Evolutionary conservation across 306 rosid species (phyloP), one percentile per base, ranked within the genome.

Genomic region (Dalbergia cultrata): DNA sequence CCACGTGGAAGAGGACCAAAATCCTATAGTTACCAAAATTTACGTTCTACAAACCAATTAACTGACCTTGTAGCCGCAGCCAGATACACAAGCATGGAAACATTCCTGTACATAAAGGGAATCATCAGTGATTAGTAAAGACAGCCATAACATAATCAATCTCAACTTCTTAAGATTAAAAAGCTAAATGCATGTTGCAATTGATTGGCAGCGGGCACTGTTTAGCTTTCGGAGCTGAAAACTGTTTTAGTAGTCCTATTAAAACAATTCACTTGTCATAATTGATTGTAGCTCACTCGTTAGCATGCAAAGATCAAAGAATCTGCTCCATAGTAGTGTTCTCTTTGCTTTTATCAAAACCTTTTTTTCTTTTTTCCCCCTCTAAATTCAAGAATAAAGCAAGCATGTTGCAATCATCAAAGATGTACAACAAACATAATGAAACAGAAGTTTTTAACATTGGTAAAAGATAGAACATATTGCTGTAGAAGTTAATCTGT

Each of bases 1-100:
- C 8, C 63, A 52, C 35, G 53, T 16, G 22, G 58, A 77, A 76
- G 72, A 50, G 37, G 64, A 63, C 64, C 65, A 43, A 43, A 37
- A 37, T 37, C 13, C 6, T 47, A 0, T 10, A 67, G 8, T 44
- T 57, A 66, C 35, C 50, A 17, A 58, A 56, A 56, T 16, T 65
- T 9, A 66, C 18, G 44, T 58, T 18, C 22, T 74, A 59, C 53
- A 68, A 72, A 56, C 56, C 76, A 68, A 58, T 26, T 26, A 26
- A 80, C 97, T 80, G 31, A 91, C 97, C 97, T 83, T 93, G 87
- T 72, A 93, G 49, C 92, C 97, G 61, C 99, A 93, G 75, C 99
- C 99, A 64, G 97, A 95, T 59, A 87, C 90, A 73, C 99, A 93
- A 69, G 99, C 97, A 69, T 78, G 89, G 79, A 95, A 95, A 70